Conservation (phyloP, 78 protist genomes). For the Dictyostelium discoideum region DNA sequence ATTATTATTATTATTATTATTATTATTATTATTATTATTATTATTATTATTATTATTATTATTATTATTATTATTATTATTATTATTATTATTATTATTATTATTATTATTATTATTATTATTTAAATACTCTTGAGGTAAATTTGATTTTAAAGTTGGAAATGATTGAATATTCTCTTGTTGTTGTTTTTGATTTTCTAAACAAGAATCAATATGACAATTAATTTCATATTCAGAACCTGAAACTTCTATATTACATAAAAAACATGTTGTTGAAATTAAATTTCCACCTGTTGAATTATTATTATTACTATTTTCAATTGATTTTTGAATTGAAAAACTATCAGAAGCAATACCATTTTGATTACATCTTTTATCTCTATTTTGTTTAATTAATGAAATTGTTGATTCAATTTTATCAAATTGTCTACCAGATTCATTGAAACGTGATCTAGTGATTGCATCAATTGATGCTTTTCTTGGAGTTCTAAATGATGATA, state of each 20-base stretch:
- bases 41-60: neutral
- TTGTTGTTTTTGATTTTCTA: neutral
- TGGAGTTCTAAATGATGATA: neutral
- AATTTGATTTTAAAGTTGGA: neutral
- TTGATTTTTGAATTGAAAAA: neutral
- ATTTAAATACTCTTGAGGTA: neutral
- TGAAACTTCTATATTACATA: neutral
- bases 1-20: neutral
- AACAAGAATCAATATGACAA: conserved; percentile 44
- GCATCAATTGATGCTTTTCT: neutral
- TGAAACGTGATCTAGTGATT: neutral
- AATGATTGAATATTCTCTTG: neutral
- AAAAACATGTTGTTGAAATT: conserved; percentile 6
- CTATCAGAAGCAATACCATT: neutral
- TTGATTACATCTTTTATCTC: neutral
- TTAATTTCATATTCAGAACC: neutral
- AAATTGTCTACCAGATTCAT: neutral
- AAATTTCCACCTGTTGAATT: neutral
- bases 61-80: neutral
- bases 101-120: neutral
- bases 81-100: neutral
- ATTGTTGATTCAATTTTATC: neutral
- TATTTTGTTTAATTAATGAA: neutral
- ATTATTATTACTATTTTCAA: too few species aligned
- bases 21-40: neutral